Conservation (phyloP, 2,329 filamentous ascomycete genomes). For the Penicillium janthinellum region DNA sequence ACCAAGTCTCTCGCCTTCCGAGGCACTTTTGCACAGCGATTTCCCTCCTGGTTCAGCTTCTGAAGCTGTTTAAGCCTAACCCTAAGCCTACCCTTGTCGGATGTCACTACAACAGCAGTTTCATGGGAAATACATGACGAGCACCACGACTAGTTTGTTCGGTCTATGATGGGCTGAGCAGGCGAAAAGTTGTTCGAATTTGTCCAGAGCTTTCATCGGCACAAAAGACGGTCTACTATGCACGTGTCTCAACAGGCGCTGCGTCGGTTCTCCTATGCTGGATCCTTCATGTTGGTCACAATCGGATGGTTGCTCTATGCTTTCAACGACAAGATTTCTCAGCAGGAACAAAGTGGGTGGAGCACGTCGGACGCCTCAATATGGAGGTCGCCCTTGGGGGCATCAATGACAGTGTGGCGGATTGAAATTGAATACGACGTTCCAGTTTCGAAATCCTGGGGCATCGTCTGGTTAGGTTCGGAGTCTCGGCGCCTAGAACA, state of each 20-base stretch:
- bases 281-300: slow-evolving; percentile 62
- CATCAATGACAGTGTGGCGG: slow-evolving; percentile 24
- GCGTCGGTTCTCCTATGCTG: slow-evolving; percentile 59
- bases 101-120: slow-evolving; percentile 49
- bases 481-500: slow-evolving; percentile 36
- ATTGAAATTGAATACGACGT: slow-evolving; percentile 16
- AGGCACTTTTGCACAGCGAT: slow-evolving; percentile 60
- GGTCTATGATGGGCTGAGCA: slow-evolving; percentile 35
- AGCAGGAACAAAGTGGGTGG: slow-evolving; percentile 54
- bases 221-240: slow-evolving; percentile 51
- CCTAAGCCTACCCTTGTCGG: slow-evolving; percentile 80
- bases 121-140: slow-evolving; percentile 73
- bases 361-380: slow-evolving; percentile 53
- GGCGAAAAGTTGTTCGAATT: slow-evolving; percentile 40
- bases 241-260: slow-evolving; percentile 43
- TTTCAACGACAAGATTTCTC: slow-evolving; percentile 33
- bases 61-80: slow-evolving; percentile 89
- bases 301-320: slow-evolving; percentile 59
- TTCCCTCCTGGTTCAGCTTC: slow-evolving; percentile 66
- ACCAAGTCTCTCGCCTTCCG: slow-evolving; percentile 41
- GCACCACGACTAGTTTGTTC: slow-evolving; percentile 64
- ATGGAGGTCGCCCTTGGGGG: slow-evolving; percentile 54
- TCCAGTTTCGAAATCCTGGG: slow-evolving; percentile 22
- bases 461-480: slow-evolving; percentile 21
- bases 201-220: slow-evolving; percentile 50